Evolutionary conservation across 768 basidiomycete genomes (phyloP), one percentile per base, ranked within the genome.

Genomic region (Lactifluus pinguis): DNA sequence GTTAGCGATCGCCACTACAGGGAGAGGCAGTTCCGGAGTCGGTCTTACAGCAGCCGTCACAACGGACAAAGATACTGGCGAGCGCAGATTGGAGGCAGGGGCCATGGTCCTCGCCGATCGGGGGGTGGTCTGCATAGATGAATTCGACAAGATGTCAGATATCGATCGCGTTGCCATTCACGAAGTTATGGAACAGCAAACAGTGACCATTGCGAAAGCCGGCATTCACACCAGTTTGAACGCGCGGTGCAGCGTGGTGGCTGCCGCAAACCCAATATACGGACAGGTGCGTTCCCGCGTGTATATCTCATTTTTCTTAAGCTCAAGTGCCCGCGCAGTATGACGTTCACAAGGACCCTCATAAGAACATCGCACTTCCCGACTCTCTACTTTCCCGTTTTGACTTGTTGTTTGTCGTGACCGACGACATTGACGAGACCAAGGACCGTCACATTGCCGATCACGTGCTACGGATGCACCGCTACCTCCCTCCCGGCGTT

Each of bases 181-280:
- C 75, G 97, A 99, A 83, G 97, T 98, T 70, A 99, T 99, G 97
- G 97, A 98, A 72, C 95, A 98, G 73, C 97, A 99, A 71, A 99
- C 97, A 0, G 95, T 99, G 50, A 98, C 97, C 9, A 99, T 99
- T 65, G 97, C 97, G 51, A 99, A 99, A 70, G 97, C 97, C 13
- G 97, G 97, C 60, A 99, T 99, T 66, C 97, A 98, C 70, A 99
- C 97, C 0, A 94, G 89, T 71, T 79, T 99, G 68, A 99, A 99
- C 73, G 97, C 97, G 5, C 83, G 97, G 45, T 98, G 97, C 72
- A 95, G 92, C 67, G 97, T 99, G 49, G 85, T 99, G 53, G 97
- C 97, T 21, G 97, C 97, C 39, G 97, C 97, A 38, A 99, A 98
- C 72, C 97, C 97, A 3, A 97, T 98, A 65, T 99, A 98, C 71